Conservation (phyloP, 1,139 yeast genomes). For the Saccharomyces hybrid region DNA sequence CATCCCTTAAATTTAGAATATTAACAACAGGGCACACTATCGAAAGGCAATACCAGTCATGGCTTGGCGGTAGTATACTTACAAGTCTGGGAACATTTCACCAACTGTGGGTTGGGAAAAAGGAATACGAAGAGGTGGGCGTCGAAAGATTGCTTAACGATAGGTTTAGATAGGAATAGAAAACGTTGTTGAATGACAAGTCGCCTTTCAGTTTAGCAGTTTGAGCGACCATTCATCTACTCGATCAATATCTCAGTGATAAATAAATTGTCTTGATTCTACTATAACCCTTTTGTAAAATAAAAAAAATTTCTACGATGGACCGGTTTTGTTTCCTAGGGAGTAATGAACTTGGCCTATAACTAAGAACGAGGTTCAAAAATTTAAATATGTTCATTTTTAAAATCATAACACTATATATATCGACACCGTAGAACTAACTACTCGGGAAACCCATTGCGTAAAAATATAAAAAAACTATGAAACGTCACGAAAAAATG, state of each 20-base stretch:
- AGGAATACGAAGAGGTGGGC: constrained; percentile 90
- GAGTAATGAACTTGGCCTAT: neutral
- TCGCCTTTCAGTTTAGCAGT: neutral
- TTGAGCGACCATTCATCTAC: neutral
- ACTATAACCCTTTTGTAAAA: neutral
- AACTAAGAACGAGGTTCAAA: neutral
- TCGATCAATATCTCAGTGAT: neutral
- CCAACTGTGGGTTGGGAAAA: constrained; percentile 90
- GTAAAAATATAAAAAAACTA: neutral
- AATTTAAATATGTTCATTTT: neutral
- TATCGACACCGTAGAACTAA: neutral
- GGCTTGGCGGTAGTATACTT: constrained; percentile 94
- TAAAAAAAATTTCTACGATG: neutral
- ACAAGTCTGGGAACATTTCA: constrained; percentile 94
- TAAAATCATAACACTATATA: neutral
- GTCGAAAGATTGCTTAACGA: constrained; percentile 67
- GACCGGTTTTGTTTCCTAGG: neutral
- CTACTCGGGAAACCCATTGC: neutral
- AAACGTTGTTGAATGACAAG: neutral
- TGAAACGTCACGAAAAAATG: neutral
- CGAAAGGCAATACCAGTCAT: constrained; percentile 79
- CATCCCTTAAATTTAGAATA: constrained; percentile 86
- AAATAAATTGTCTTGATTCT: neutral
- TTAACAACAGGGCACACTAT: constrained; percentile 80
- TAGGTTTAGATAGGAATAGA: constrained; percentile 49